Percentiles rank a stretch among this genome's conserved stretches.
These are phyloP conservation scores for Hypoxylon sp. DNA, from an alignment of 2,329 filamentous ascomycete genomes.

Conservation along the genomic window DNA sequence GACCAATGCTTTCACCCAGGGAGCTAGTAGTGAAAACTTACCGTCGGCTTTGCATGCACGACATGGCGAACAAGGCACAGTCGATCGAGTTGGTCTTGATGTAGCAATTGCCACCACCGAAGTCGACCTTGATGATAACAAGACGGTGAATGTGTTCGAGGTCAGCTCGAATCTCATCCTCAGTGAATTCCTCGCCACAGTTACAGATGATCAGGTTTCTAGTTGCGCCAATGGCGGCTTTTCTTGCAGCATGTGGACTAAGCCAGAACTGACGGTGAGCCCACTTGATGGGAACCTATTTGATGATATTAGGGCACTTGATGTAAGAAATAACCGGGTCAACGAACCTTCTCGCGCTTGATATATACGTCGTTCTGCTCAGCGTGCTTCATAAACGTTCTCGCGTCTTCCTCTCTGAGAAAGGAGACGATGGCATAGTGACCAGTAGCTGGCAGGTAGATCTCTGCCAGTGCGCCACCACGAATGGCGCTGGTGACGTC, in stretches of 20 bases:
- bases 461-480: constrained; percentile 78
- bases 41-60: constrained; percentile 78
- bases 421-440: constrained; percentile 77
- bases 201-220: constrained; percentile 79
- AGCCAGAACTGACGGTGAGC: constrained; percentile 77
- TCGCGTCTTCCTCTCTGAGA: constrained; percentile 71
- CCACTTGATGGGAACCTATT: constrained; percentile 77
- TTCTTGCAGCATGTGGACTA: constrained; percentile 71
- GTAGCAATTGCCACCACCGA: constrained; percentile 70
- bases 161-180: constrained; percentile 75
- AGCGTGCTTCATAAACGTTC: constrained; percentile 73
- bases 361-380: constrained; percentile 77
- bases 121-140: constrained; percentile 74
- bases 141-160: constrained; percentile 87
- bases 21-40: constrained; percentile 52
- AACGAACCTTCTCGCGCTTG: constrained; percentile 73
- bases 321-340: constrained; percentile 10
- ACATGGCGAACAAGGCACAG: constrained; percentile 80
- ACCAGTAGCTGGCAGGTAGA: constrained; percentile 72
- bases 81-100: constrained; percentile 83
- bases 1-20: constrained; percentile 9
- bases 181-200: constrained; percentile 70
- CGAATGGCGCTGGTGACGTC: constrained; percentile 75
- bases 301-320: constrained; percentile 25
- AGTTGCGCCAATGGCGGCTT: constrained; percentile 75